Evolutionary conservation across 257 asterid genomes (phyloP).

Genomic region (Orobanche coerulescens): DNA sequence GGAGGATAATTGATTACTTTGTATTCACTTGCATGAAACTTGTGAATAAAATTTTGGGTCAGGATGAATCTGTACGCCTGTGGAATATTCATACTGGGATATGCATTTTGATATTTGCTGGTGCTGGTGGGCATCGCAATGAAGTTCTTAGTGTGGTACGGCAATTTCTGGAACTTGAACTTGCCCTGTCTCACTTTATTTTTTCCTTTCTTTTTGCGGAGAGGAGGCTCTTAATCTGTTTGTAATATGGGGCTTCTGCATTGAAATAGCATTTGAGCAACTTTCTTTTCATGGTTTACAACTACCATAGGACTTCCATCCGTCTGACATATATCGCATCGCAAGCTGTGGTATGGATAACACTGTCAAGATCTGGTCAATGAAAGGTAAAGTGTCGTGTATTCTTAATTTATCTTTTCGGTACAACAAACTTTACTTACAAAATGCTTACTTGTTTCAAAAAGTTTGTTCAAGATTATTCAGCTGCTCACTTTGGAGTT

Average conservation of each 20-base stretch:
- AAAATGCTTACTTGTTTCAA: background rate
- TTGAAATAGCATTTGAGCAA: slow-evolving; percentile 15
- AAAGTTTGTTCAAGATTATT: slow-evolving; percentile 7
- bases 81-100: slow-evolving; percentile 98
- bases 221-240: background rate
- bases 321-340: slow-evolving; percentile 79
- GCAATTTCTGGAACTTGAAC: background rate
- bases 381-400: slow-evolving; percentile 55
- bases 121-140: slow-evolving; percentile 99
- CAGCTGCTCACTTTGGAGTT: slow-evolving; percentile 1
- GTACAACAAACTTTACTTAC: background rate
- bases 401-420: slow-evolving; percentile 1
- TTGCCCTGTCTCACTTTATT: background rate
- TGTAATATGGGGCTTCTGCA: background rate
- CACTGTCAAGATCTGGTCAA: slow-evolving; percentile 95
- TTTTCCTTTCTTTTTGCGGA: background rate
- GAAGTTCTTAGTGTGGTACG: slow-evolving; percentile 97
- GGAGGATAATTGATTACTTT: background rate
- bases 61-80: slow-evolving; percentile 98
- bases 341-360: slow-evolving; percentile 99
- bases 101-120: slow-evolving; percentile 97
- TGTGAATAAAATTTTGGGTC: slow-evolving; percentile 17
- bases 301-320: slow-evolving; percentile 79
- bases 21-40: slow-evolving; percentile 8
- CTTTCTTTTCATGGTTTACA: slow-evolving; percentile 22